phyloP scores from a whole-genome alignment of 305 asterid genomes.

The Nicotiana rustica region DNA sequence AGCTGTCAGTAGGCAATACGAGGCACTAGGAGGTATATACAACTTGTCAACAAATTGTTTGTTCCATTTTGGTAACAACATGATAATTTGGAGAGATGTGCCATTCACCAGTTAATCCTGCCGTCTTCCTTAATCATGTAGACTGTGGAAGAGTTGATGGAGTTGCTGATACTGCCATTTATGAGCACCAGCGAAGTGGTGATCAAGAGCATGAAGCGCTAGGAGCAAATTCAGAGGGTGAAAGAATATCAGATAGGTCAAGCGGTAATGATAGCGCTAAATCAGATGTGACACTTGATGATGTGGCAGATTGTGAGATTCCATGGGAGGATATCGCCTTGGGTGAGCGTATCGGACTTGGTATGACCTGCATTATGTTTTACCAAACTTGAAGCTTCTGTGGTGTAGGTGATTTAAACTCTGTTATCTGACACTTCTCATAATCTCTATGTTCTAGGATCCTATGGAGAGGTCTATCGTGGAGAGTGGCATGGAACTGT shows the following conservation, averaged over 20 bases:
- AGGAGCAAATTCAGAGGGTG: slow-evolving; percentile 68
- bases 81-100: slow-evolving; percentile 62
- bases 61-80: slow-evolving; percentile 17
- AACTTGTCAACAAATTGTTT: slow-evolving; percentile 23
- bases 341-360: slow-evolving; percentile 99
- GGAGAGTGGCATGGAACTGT: slow-evolving; percentile 99
- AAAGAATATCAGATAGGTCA: slow-evolving; percentile 86
- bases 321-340: slow-evolving; percentile 91
- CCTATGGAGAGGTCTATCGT: slow-evolving; percentile 96
- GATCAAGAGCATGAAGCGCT: slow-evolving; percentile 56
- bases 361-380: slow-evolving; percentile 56
- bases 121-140: slow-evolving; percentile 45
- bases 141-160: slow-evolving; percentile 60
- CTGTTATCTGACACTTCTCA: slow-evolving; percentile 35
- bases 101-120: slow-evolving; percentile 57
- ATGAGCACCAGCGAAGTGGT: slow-evolving; percentile 60
- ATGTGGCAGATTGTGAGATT: slow-evolving; percentile 96
- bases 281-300: slow-evolving; percentile 80
- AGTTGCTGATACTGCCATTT: slow-evolving; percentile 52
- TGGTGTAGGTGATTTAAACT: slow-evolving; percentile 36
- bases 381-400: slow-evolving; percentile 35
- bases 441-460: slow-evolving; percentile 61
- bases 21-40: slow-evolving; percentile 20
- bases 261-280: slow-evolving; percentile 73
- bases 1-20: slow-evolving; percentile 74